A percentile compares a stretch with the other conserved stretches of the same genome.
Evolutionary conservation across 495 filamentous ascomycete species (phyloP).

Genomic region (Endocarpon pusillum): DNA sequence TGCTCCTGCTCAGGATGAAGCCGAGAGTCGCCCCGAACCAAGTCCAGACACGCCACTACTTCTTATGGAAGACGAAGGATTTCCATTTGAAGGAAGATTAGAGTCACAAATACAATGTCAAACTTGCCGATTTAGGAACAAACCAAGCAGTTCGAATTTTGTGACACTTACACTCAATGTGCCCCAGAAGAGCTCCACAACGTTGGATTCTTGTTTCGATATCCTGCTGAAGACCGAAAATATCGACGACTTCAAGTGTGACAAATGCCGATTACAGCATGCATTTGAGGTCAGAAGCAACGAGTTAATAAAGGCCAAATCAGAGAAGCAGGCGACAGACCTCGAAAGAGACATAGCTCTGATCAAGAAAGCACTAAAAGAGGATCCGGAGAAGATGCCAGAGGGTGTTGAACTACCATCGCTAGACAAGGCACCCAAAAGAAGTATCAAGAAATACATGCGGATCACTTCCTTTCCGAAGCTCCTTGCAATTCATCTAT

Average conservation of each 20-base stretch:
- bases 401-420: slow-evolving; percentile 62
- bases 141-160: slow-evolving; percentile 65
- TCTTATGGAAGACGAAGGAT: slow-evolving; percentile 43
- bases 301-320: slow-evolving; percentile 29
- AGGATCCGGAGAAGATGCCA: slow-evolving; percentile 62
- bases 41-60: slow-evolving; percentile 28
- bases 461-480: slow-evolving; percentile 75
- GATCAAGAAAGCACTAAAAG: slow-evolving; percentile 43
- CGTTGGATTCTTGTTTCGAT: slow-evolving; percentile 68
- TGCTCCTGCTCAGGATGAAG: slow-evolving; percentile 24
- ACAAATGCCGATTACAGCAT: slow-evolving; percentile 74
- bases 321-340: slow-evolving; percentile 28
- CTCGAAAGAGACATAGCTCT: slow-evolving; percentile 38
- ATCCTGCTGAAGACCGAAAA: slow-evolving; percentile 85
- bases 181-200: slow-evolving; percentile 53
- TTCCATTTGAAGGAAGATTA: slow-evolving; percentile 70
- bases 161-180: slow-evolving; percentile 87
- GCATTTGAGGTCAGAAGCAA: slow-evolving; percentile 36
- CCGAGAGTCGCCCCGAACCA: too few species aligned
- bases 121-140: slow-evolving; percentile 76
- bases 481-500: slow-evolving; percentile 80
- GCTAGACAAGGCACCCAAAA: slow-evolving; percentile 51
- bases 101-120: slow-evolving; percentile 90
- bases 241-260: slow-evolving; percentile 93
- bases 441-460: slow-evolving; percentile 71